These are phyloP conservation scores for Mycena alexandri DNA, from an alignment of 768 basidiomycete genomes.

Conservation along the genomic window DNA sequence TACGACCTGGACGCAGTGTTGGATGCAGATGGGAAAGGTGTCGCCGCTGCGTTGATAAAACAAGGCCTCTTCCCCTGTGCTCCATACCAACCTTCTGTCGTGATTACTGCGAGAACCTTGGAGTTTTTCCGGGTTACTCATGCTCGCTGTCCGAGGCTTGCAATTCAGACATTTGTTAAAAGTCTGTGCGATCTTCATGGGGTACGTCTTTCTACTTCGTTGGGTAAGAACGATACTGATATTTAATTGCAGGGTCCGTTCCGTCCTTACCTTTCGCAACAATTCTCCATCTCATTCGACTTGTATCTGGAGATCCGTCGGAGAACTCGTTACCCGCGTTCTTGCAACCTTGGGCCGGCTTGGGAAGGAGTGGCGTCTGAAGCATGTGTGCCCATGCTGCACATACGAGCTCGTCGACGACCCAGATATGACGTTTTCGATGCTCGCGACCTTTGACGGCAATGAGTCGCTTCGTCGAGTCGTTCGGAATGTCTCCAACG, in stretches of 20 bases:
- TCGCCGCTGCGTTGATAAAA: slow-evolving; percentile 9
- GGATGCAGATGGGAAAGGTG: background rate
- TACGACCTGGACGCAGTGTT: background rate
- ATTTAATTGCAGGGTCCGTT: slow-evolving; percentile 8
- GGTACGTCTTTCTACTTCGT: background rate
- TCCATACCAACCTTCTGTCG: background rate
- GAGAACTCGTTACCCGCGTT: slow-evolving; percentile 23
- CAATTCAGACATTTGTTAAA: background rate
- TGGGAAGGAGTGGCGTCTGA: slow-evolving; percentile 37
- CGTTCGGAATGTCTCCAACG: no score
- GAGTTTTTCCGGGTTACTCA: slow-evolving; percentile 12
- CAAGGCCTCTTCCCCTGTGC: slow-evolving; percentile 12
- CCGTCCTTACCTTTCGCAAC: slow-evolving; percentile 27
- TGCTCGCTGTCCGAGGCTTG: background rate
- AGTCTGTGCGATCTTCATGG: slow-evolving; percentile 12
- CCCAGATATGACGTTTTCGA: slow-evolving; percentile 37
- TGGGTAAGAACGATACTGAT: background rate
- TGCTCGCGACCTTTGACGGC: slow-evolving; percentile 42
- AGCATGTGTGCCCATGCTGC: slow-evolving; percentile 44
- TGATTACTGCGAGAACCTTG: background rate
- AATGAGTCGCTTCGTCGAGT: slow-evolving; percentile 40
- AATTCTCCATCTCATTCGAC: slow-evolving; percentile 39
- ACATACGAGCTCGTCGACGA: slow-evolving; percentile 38
- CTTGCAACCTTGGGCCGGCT: slow-evolving; percentile 36
- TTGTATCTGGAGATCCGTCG: slow-evolving; percentile 35